Evolutionary conservation across 2,329 filamentous ascomycete genomes (phyloP).

Genomic region (Zymoseptoria brevis): DNA sequence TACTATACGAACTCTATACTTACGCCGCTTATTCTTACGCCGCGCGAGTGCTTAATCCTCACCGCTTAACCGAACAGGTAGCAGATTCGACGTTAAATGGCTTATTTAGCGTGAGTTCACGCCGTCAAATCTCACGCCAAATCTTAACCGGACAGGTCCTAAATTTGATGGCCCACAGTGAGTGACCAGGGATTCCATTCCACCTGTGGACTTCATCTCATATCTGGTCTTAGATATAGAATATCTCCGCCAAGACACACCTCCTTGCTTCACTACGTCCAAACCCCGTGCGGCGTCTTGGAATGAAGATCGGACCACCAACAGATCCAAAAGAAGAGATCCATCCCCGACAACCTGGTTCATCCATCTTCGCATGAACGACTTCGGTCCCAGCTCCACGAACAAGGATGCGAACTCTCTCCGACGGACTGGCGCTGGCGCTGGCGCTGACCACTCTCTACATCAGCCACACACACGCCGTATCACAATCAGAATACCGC

Average conservation of each 20-base stretch:
- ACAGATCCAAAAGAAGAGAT: background rate
- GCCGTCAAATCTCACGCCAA: too few species aligned
- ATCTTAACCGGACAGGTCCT: too few species aligned
- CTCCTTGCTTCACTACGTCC: background rate
- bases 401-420: slow-evolving; percentile 19
- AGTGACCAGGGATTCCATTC: background rate
- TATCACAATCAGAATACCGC: slow-evolving; percentile 27
- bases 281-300: background rate
- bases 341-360: background rate
- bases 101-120: too few species aligned
- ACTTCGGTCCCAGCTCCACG: background rate
- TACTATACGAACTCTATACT: too few species aligned
- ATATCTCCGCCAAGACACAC: background rate
- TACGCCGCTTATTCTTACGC: too few species aligned
- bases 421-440: slow-evolving; percentile 22
- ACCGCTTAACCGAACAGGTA: too few species aligned
- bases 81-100: too few species aligned
- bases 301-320: background rate
- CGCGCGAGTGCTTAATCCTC: too few species aligned
- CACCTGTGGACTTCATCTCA: background rate
- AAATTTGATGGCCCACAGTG: background rate
- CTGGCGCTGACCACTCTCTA: slow-evolving; percentile 24
- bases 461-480: slow-evolving; percentile 17
- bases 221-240: background rate
- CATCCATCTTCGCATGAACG: background rate